Evolutionary conservation across 345 rosid species (phyloP).

Genomic region (Lenwebbia sp.): DNA sequence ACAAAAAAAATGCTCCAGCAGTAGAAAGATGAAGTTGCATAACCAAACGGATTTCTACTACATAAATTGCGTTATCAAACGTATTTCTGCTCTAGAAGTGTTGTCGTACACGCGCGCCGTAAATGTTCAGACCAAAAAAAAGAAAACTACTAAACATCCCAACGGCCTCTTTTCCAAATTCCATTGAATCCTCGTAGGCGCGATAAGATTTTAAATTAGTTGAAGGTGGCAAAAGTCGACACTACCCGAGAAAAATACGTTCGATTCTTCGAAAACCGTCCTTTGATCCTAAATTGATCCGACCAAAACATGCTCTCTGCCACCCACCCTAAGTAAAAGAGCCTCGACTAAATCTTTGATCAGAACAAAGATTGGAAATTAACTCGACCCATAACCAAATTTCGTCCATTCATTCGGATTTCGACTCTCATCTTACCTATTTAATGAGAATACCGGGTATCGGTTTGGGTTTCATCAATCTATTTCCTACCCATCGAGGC

Average conservation of each 20-base stretch:
- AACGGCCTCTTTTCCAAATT: background rate
- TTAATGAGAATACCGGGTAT: no score
- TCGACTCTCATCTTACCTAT: no score
- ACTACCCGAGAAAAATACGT: background rate
- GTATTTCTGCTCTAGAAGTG: no score
- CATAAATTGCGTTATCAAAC: no score
- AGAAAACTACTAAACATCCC: background rate
- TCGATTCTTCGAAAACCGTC: background rate
- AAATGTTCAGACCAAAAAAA: no score
- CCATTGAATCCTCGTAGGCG: background rate
- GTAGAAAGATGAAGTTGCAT: no score
- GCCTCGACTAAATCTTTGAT: background rate
- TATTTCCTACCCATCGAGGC: background rate
- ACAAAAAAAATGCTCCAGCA: no score
- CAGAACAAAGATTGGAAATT: background rate
- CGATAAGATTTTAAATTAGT: background rate
- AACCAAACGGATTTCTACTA: no score
- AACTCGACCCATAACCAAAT: background rate
- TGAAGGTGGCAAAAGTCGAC: background rate
- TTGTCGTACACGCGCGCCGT: no score
- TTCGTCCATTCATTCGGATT: background rate
- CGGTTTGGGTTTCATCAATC: background rate
- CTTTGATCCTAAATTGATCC: background rate
- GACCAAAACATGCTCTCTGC: background rate
- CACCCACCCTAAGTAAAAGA: background rate